Evolutionary conservation across 352 stramenopile species (phyloP), one percentile per base, ranked within the genome.

Genomic region (Thalassiosira delicatula): DNA sequence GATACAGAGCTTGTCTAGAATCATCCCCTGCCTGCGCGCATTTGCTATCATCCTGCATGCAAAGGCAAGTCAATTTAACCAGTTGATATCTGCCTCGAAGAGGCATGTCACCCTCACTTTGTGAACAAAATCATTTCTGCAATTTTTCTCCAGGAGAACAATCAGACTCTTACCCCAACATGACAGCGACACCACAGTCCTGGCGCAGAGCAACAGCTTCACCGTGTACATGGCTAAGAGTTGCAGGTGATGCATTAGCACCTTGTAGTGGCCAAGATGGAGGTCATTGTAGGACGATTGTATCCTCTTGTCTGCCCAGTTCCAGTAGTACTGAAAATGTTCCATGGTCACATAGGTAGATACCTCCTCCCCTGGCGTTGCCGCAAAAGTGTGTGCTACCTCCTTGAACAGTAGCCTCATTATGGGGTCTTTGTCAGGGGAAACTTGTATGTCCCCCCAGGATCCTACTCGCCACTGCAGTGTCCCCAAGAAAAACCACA

Each of bases 211-310:
- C 42, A 29, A 46, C 0, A 74, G n/a, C 4, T 44, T 66, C 12
- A 14, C 21, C 3, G 51, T 51, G 61, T 80, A 61, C 0, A 74
- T 19, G 8, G 23, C 11, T 1, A 33, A 29, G 9, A 80, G 25
- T 27, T 62, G 2, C 14, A 1, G 1, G 62, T 68, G 27, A 32
- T 46, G n/a, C 25, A 33, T 17, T 8, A 35, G 3, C 44, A 25
- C 40, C 40, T 74, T 74, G 30, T 65, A 74, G 27, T 75, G 67
- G 2, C 67, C 67, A 54, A 75, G 66, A 59, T 75, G 67, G 4
- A 71, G 40, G 49, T 17, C 62, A 9, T 4, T 27, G 32, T 46
- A 68, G 1, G 59, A 27, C 1, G 59, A 49, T 29, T 14, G 30
- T 2, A 25, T 56, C 3, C 53, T 4, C n/a, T 61, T 19, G 7